Evolutionary conservation across 179 eudicot genomes (phyloP).

Genomic region (Spergularia azorica): DNA sequence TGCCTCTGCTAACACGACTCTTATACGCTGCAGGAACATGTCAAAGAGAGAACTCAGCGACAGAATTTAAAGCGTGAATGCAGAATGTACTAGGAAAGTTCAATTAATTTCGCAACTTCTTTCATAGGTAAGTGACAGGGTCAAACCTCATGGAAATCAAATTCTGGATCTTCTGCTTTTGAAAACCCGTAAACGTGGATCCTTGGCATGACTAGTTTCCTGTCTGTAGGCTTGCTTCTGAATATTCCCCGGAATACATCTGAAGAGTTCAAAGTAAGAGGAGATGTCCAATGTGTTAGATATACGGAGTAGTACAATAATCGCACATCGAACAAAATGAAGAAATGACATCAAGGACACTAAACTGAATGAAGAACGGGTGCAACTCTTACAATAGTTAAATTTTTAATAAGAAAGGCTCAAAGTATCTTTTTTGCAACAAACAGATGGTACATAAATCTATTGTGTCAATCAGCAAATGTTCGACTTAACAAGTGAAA

Average conservation of each 20-base stretch:
- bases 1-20: constrained; percentile 64
- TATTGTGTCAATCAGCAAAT: not conserved
- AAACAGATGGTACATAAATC: not conserved
- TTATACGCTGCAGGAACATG: constrained; percentile 58
- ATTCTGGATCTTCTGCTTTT: constrained; percentile 90
- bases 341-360: too few species aligned
- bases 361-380: too few species aligned
- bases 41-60: not conserved
- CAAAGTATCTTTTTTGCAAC: not conserved
- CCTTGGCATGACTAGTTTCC: constrained; percentile 48
- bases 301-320: not conserved
- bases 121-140: constrained; percentile 12
- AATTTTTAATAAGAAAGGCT: too few species aligned
- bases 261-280: constrained; percentile 29
- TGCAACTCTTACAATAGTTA: too few species aligned
- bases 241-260: constrained; percentile 80
- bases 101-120: not conserved
- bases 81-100: not conserved
- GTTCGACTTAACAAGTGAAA: not conserved
- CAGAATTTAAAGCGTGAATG: not conserved
- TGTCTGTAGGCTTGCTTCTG: constrained; percentile 30
- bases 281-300: not conserved
- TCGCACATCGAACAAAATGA: too few species aligned
- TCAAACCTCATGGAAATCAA: constrained; percentile 80
- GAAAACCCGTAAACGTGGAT: constrained; percentile 95